phyloP scores from a whole-genome alignment of 192 early-diverging fungal species.

The Neocallimastix lanati region DNA sequence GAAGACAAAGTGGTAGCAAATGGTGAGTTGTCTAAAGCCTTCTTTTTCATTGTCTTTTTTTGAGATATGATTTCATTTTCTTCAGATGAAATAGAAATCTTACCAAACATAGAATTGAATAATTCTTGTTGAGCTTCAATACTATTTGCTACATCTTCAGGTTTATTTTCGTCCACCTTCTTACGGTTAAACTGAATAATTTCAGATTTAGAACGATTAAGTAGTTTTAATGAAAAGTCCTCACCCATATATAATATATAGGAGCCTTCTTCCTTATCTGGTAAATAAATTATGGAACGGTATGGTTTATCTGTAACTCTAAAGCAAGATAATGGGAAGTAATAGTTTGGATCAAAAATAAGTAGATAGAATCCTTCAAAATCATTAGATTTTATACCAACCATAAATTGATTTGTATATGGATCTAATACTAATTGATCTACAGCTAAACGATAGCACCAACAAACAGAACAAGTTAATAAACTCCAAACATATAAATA shows the following conservation, averaged over 20 bases:
- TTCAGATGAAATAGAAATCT: neutral
- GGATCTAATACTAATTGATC: slow-evolving; percentile 9
- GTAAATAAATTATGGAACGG: neutral
- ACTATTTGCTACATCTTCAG: neutral
- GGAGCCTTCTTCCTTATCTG: neutral
- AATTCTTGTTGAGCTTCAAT: neutral
- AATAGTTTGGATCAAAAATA: neutral
- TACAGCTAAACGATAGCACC: slow-evolving; percentile 18
- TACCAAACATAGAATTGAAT: neutral
- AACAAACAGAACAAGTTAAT: slow-evolving; percentile 48
- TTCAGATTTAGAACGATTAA: neutral
- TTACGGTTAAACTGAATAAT: neutral
- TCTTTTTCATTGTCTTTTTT: neutral
- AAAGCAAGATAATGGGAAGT: neutral
- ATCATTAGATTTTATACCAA: neutral
- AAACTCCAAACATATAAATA: slow-evolving; percentile 68
- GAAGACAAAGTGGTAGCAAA: neutral
- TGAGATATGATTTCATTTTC: neutral
- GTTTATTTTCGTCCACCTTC: neutral
- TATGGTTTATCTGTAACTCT: neutral
- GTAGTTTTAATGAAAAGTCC: neutral
- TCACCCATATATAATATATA: neutral
- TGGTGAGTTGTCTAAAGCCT: neutral
- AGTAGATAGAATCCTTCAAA: neutral
- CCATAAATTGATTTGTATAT: neutral